phyloP scores from a whole-genome alignment of 306 rosid genomes.

The Dalbergia cultrata region DNA sequence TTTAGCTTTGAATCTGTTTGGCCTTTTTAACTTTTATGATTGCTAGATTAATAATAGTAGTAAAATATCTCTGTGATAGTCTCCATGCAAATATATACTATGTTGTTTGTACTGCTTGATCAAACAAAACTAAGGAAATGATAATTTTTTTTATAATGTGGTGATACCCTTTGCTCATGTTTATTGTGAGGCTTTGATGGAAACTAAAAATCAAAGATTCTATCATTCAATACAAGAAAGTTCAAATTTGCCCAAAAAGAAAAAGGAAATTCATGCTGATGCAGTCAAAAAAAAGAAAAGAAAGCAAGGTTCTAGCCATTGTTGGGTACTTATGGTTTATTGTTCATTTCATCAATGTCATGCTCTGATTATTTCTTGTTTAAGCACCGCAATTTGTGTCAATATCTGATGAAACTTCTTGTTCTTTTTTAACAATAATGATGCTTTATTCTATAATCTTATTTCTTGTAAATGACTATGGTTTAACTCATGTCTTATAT shows the following conservation, averaged over 20 bases:
- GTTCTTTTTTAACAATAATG: too few species aligned
- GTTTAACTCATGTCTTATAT: too few species aligned
- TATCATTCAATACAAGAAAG: background rate
- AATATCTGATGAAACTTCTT: too few species aligned
- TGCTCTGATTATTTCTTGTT: too few species aligned
- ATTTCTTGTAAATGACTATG: too few species aligned
- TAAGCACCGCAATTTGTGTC: too few species aligned
- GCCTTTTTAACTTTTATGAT: constrained; percentile 7
- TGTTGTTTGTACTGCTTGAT: background rate
- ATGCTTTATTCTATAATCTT: too few species aligned
- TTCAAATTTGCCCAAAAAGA: background rate
- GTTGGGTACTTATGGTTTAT: too few species aligned
- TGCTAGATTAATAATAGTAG: background rate
- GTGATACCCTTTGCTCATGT: background rate
- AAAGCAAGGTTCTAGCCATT: background rate
- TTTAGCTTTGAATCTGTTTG: constrained; percentile 30
- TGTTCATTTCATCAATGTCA: too few species aligned
- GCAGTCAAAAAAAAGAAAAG: constrained; percentile 19
- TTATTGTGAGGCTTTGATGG: too few species aligned
- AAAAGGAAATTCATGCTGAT: background rate
- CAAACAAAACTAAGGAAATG: background rate
- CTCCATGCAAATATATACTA: constrained; percentile 10
- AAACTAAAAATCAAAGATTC: background rate
- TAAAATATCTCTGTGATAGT: constrained; percentile 30
- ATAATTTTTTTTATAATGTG: background rate